Conservation (phyloP, 306 rosid genomes). For the Argentina anserina region DNA sequence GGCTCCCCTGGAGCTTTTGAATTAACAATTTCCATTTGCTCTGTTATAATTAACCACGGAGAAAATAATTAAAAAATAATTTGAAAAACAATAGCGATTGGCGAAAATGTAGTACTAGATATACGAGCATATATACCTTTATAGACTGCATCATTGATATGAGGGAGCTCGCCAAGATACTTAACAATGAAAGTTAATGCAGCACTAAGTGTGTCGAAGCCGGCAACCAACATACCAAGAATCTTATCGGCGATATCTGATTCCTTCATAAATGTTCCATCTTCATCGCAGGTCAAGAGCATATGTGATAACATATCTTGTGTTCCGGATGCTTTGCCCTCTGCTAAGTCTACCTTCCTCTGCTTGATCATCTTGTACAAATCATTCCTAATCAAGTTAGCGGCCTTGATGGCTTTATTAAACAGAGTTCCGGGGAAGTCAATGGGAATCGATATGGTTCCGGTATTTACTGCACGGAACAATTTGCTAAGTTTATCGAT, state of each 20-base stretch:
- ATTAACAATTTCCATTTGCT: too few relatives aligned
- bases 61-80: too few relatives aligned
- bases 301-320: conserved; percentile 70
- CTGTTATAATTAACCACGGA: too few relatives aligned
- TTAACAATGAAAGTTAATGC: conserved; percentile 59
- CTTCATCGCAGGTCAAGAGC: conserved; percentile 40
- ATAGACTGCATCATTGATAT: conserved; percentile 45
- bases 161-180: conserved; percentile 58
- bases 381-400: conserved; percentile 38
- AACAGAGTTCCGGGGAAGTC: conserved; percentile 58
- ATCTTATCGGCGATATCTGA: too few relatives aligned
- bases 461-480: conserved; percentile 25
- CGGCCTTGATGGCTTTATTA: conserved; percentile 39
- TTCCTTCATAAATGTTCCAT: conserved; percentile 34
- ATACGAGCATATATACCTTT: conserved; percentile 40
- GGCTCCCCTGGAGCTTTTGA: too few relatives aligned
- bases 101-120: too few relatives aligned
- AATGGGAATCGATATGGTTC: conserved; percentile 46
- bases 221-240: conserved; percentile 56
- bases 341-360: conserved; percentile 40
- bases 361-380: conserved; percentile 35
- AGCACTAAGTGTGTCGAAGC: conserved; percentile 53
- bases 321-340: conserved; percentile 34
- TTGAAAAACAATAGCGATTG: too few relatives aligned
- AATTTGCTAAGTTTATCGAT: conserved; percentile 28